These are phyloP conservation scores for Flaveria sonorensis DNA, from an alignment of 129 eudicot species.

Conservation along the genomic window DNA sequence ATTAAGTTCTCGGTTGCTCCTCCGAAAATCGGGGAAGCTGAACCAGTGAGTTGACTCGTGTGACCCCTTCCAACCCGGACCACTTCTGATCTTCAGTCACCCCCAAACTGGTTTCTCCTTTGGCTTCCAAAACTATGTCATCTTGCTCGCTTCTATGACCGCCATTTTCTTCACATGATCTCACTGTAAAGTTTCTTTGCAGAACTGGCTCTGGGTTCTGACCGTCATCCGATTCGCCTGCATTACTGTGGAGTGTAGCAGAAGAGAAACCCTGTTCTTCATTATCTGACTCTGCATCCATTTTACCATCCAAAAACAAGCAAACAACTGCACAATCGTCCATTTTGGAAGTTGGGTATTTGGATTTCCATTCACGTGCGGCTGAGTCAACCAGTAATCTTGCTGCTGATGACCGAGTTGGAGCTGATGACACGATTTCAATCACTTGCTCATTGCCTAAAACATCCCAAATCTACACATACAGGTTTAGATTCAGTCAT, in stretches of 20 bases:
- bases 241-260: slow-evolving; percentile 75
- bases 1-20: slow-evolving; percentile 55
- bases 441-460: slow-evolving; percentile 90
- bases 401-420: slow-evolving; percentile 86
- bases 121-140: slow-evolving; percentile 40
- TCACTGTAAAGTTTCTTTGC: slow-evolving; percentile 69
- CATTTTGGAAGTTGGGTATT: slow-evolving; percentile 92
- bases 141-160: slow-evolving; percentile 32
- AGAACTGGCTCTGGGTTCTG: slow-evolving; percentile 72
- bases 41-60: slow-evolving; percentile 94
- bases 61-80: slow-evolving; percentile 98
- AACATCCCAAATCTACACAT: slow-evolving; percentile 88
- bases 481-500: not conserved
- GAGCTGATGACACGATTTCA: slow-evolving; percentile 70
- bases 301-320: slow-evolving; percentile 82
- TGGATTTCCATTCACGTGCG: slow-evolving; percentile 88
- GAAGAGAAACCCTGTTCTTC: slow-evolving; percentile 86
- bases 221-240: slow-evolving; percentile 81
- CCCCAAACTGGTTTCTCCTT: slow-evolving; percentile 37
- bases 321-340: slow-evolving; percentile 98
- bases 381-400: slow-evolving; percentile 81
- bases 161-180: slow-evolving; percentile 62
- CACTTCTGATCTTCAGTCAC: slow-evolving; percentile 63
- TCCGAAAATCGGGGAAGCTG: slow-evolving; percentile 96
- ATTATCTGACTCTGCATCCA: slow-evolving; percentile 88